These are phyloP conservation scores for Zangia roseola DNA, from an alignment of 768 basidiomycete species.

Conservation along the genomic window DNA sequence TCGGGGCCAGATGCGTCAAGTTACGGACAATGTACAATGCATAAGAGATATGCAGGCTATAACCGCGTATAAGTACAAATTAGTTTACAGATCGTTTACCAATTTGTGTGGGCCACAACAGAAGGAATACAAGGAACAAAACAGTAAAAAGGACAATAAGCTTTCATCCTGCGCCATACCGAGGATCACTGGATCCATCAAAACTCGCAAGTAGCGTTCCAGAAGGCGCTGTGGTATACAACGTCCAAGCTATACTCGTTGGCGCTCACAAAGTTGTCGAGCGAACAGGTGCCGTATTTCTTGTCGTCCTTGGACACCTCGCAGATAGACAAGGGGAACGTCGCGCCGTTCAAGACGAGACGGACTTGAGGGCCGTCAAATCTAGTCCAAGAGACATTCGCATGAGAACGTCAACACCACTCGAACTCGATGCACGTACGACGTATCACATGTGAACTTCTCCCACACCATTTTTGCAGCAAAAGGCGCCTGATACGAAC, in stretches of 20 bases:
- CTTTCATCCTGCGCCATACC: background rate
- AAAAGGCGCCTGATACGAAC: conserved; percentile 39
- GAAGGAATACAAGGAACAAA: too few relatives aligned
- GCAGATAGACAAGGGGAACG: conserved; percentile 37
- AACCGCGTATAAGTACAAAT: too few relatives aligned
- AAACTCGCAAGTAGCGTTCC: conserved; percentile 39
- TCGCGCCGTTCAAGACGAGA: conserved; percentile 37
- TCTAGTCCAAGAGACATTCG: conserved; percentile 2
- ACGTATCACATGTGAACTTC: conserved; percentile 37
- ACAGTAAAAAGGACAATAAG: too few relatives aligned
- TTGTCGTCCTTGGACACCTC: conserved; percentile 24
- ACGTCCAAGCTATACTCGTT: conserved; percentile 21
- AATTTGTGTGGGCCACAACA: too few relatives aligned
- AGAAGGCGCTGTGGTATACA: conserved; percentile 31
- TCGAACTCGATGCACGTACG: conserved; percentile 18
- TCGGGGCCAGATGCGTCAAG: too few relatives aligned
- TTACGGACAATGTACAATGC: too few relatives aligned
- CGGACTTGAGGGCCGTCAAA: conserved; percentile 35
- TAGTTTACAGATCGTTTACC: background rate
- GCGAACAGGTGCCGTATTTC: conserved; percentile 34
- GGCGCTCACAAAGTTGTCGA: conserved; percentile 31
- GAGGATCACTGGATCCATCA: background rate
- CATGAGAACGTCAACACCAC: too few relatives aligned
- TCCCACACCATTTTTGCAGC: conserved; percentile 45
- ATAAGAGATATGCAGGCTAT: too few relatives aligned